These are phyloP conservation scores for Lonicera japonica DNA, from an alignment of 129 eudicot species.

Conservation along the genomic window DNA sequence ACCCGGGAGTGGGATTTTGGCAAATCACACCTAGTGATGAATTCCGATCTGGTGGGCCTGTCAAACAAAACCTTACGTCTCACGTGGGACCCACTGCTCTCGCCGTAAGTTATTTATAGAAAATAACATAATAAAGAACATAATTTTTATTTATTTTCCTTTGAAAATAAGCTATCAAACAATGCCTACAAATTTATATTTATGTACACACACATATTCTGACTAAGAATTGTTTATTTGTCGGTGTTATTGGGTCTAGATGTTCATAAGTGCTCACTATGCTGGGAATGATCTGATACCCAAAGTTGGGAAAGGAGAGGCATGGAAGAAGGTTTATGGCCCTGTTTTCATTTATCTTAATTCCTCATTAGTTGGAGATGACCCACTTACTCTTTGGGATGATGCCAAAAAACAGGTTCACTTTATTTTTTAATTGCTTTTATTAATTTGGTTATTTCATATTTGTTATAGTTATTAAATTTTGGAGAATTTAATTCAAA, in stretches of 20 bases:
- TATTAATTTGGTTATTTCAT: no score
- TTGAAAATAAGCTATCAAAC: no score
- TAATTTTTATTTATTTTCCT: no score
- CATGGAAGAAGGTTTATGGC: constrained; percentile 91
- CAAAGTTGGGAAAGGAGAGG: constrained; percentile 56
- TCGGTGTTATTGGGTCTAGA: constrained; percentile 18
- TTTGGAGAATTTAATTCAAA: no score
- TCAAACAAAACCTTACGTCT: constrained; percentile 73
- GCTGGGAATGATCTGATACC: constrained; percentile 66
- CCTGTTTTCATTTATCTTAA: constrained; percentile 79
- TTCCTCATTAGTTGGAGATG: constrained; percentile 27
- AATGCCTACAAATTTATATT: no score
- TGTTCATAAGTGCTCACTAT: constrained; percentile 75
- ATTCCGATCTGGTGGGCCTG: constrained; percentile 68
- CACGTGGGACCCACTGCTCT: constrained; percentile 86
- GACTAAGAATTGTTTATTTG: not conserved
- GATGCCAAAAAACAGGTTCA: constrained; percentile 56
- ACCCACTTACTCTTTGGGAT: constrained; percentile 59
- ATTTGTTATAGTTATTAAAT: no score
- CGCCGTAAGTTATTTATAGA: constrained; percentile 46
- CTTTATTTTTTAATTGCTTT: no score
- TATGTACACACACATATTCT: not conserved
- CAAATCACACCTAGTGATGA: constrained; percentile 54
- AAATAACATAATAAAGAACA: no score
- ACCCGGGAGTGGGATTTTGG: constrained; percentile 54